A percentile compares a stretch with the other conserved stretches of the same genome.
Evolutionary conservation across 1,284 basidiomycete species (phyloP).

Genomic region (Apiotrichum gracile): DNA sequence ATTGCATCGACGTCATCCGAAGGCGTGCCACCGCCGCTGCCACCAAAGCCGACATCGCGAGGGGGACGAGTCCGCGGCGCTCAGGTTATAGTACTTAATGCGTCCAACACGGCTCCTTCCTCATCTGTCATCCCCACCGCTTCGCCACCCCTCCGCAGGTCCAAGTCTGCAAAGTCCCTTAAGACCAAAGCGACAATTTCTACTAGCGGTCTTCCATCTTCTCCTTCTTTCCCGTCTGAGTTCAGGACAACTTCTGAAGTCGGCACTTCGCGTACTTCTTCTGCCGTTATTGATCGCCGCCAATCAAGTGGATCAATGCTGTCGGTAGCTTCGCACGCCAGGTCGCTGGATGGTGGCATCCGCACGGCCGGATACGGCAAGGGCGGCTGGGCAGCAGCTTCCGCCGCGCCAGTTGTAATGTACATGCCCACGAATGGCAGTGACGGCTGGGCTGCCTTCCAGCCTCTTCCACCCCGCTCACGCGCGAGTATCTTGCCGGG

Average conservation of each 20-base stretch:
- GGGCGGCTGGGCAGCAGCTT: slow-evolving; percentile 42
- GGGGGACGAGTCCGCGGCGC: slow-evolving; percentile 3
- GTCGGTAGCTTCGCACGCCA: slow-evolving; percentile 18
- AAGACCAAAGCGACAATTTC: background rate
- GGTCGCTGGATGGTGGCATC: background rate
- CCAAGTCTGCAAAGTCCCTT: background rate
- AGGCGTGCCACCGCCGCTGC: background rate
- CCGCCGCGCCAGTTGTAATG: slow-evolving; percentile 34
- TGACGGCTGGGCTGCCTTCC: slow-evolving; percentile 39
- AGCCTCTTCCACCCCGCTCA: slow-evolving; percentile 28
- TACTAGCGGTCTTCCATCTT: background rate
- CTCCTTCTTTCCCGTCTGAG: background rate
- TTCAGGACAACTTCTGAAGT: too few species aligned
- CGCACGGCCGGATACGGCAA: slow-evolving; percentile 27
- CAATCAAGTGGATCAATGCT: background rate
- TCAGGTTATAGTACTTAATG: background rate
- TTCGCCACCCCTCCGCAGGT: background rate
- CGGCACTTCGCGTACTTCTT: too few species aligned
- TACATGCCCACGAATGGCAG: slow-evolving; percentile 29
- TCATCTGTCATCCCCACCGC: background rate
- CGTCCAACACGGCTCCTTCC: background rate
- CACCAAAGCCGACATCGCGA: slow-evolving; percentile 1
- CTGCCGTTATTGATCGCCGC: background rate
- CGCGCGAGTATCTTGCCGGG: slow-evolving; percentile 34
- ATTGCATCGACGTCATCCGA: background rate